Base-by-base conservation (phyloP, 2,329 filamentous ascomycete species). In the Diatrype stigma region DNA sequence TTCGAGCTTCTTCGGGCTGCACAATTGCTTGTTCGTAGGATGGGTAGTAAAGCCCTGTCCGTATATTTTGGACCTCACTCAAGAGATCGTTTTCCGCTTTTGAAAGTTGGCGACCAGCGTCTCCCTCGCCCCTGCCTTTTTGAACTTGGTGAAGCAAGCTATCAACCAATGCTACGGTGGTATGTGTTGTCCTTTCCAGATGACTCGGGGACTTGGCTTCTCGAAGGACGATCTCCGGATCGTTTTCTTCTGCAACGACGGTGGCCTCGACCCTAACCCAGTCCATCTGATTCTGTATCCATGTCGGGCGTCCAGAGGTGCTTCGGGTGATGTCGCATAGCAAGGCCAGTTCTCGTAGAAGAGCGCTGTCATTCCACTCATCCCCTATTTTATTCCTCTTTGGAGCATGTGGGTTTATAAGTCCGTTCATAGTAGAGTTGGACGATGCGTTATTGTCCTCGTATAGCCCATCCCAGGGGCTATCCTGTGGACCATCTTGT, bases 211-310 rank as follows among this genome's bases (percentile, higher is more conserved):
- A 51, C 19, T 45, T 55, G 16, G 65, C 63, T 37, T 64, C 58
- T 46, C 56, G 59, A 16, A 63, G 51, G 14, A 23, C 4, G 17
- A 35, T 26, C 10, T 46, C 17, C 1, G 48, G 50, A 32, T 62
- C 52, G 37, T 51, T 45, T 44, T 65, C 62, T 47, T 66, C 65
- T 6, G 46, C 28, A 3, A 42, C 52, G 26, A 67, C 57, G 11
- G 55, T 55, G n/a, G 58, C 51, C 50, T 66, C 63, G 8, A 63
- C 51, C n/a, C 56, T 44, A 7, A 46, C 44, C 65, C 65, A 67
- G 28, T 63, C 57, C 23, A 63, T 16, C 46, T 64, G 60, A 23
- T 51, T 49, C 45, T 58, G 52, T 3, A 58, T 19, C 60, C 56
- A 64, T 16, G 57, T 55, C n/a, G 52, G 49, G 14, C 34, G 52